Evolutionary conservation across 1,139 yeast species (phyloP), one percentile per base, ranked within the genome.

Genomic region (Sugiyamaella neomexicana): DNA sequence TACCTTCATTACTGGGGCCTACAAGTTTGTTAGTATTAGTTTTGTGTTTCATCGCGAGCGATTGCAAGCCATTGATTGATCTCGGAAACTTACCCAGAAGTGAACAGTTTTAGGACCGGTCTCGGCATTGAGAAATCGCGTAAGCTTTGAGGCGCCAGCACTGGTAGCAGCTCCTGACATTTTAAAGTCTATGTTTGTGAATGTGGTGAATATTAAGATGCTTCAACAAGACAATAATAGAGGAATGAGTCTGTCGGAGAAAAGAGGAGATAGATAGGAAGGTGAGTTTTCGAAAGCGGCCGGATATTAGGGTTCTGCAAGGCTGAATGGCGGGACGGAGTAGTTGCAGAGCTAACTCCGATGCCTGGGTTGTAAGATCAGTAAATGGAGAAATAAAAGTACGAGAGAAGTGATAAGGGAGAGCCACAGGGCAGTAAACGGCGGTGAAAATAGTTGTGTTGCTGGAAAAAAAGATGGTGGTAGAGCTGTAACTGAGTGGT

Each of bases 101-200:
- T 93, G 99, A 57, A 93, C 91, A 25, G 98, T 93, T 69, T 75
- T 83, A 36, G 98, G 98, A 36, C 99, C 99, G 15, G 98, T 89
- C 69, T 88, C 96, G 23, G 96, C 85, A 66, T 85, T 81, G 70
- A 89, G 70, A 68, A 85, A 89, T 66, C 88, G 79, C 58, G 80
- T 74, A 70, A 91, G 87, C 58, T 62, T 62, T 20, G 73, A 68
- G 31, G 72, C 64, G 31, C 62, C 62, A 34, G 67, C 58, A 32
- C 62, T 61, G 29, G 67, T 56, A 31, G 68, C 64, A 54, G 85
- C 85, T 55, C 84, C 75, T 27, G 85, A 69, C 75, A 69, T 71
- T 46, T 40, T 60, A 29, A 2, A 29, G 34, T 20, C 25, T 43
- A 37, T 52, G 5, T 15, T 42, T 12, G 38, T 34, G 8, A 12